Evolutionary conservation across 768 basidiomycete genomes (phyloP), one percentile per base, ranked within the genome.

Genomic region (Boletus pseudopeckii): DNA sequence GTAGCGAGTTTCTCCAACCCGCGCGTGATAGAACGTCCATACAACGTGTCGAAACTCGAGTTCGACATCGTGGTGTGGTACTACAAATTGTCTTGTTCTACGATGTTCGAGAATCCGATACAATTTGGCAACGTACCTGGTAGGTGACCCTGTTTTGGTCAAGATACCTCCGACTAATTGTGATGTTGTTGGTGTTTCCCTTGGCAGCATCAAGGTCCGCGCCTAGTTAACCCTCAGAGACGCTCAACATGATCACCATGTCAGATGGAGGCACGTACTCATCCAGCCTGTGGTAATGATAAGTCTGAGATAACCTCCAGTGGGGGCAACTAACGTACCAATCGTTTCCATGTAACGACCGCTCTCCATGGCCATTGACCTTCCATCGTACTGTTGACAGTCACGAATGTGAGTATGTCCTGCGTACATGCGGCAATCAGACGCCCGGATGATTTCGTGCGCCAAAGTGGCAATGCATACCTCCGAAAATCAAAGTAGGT

Each of bases 291-390:
- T 26, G 24, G 43, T 38, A 39, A 26, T 33, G 15, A 40, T 42
- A 1, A 44, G 9, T 39, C 22, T 2, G 32, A 32, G n/a, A n/a
- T 10, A 18, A 28, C 18, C 2, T 20, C 3, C 28, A 33, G 20
- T 20, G 6, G 26, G 26, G 37, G 18, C 0, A 15, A 11, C 5
- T 14, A 14, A 48, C 80, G 14, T 46, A 87, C 90, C 92, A 50
- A 95, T 75, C 10, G 93, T 97, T 72, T 97, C 94, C 86, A 96
- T 89, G 66, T 95, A 96, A 24, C 91, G 76, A 17, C 94, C 89
- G 57, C 90, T 87, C 63, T 92, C 89, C 55, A 94, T 65, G 2
- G 86, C 60, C 56, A 67, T 62, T 20, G 60, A 30, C 24, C 59
- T 61, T 37, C 54, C 54, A 43, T 67, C 57, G 17, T 62, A 67